phyloP scores from a whole-genome alignment of 2,329 filamentous ascomycete genomes.

The Colletotrichum limetticola region DNA sequence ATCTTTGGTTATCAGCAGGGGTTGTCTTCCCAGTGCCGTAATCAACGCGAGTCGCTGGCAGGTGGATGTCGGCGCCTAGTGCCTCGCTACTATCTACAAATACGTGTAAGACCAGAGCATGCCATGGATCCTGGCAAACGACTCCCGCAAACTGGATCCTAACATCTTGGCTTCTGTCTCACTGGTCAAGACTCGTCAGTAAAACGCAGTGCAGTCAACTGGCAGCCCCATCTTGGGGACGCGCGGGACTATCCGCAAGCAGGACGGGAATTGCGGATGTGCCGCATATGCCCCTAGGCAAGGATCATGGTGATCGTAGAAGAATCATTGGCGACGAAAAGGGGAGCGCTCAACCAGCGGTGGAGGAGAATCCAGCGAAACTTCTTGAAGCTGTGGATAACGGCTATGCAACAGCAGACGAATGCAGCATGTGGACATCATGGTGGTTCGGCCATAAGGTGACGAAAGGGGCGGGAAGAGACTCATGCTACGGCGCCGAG shows the following conservation, averaged over 20 bases:
- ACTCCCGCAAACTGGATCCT: background rate
- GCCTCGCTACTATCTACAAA: background rate
- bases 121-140: background rate
- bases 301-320: background rate
- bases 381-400: background rate
- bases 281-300: background rate
- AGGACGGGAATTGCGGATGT: background rate
- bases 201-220: background rate
- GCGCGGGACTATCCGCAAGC: conserved; percentile 16
- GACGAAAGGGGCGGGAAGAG: background rate
- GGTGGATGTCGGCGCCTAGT: background rate
- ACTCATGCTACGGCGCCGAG: background rate
- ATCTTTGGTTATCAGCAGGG: background rate
- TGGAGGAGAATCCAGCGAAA: background rate
- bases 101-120: background rate
- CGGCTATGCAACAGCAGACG: background rate
- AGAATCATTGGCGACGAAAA: background rate
- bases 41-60: background rate
- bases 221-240: background rate
- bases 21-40: background rate
- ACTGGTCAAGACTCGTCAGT: background rate
- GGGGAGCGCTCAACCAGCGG: background rate
- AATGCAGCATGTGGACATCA: background rate
- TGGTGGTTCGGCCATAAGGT: background rate
- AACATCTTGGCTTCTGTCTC: background rate